These are phyloP conservation scores for Gelatoporia subvermispora DNA, from an alignment of 768 basidiomycete species.

Conservation along the genomic window DNA sequence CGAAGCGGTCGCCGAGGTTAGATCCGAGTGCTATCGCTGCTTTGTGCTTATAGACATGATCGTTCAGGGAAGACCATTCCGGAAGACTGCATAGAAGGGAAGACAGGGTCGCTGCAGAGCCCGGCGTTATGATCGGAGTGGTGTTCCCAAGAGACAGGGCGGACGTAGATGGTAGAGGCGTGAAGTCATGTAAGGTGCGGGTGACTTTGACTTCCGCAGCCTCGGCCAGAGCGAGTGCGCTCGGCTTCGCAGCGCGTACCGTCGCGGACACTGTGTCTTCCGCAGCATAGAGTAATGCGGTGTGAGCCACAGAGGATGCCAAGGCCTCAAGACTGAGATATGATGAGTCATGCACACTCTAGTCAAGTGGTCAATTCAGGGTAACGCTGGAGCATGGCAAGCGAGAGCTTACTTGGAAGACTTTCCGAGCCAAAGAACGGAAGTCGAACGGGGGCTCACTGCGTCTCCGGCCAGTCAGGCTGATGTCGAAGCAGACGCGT, in stretches of 20 bases:
- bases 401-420: constrained; percentile 30
- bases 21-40: constrained; percentile 82
- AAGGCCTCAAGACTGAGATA: constrained; percentile 70
- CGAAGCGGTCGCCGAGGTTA: constrained; percentile 84
- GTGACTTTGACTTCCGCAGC: constrained; percentile 60
- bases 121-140: not conserved
- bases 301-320: constrained; percentile 48
- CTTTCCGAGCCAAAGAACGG: constrained; percentile 32
- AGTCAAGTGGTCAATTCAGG: constrained; percentile 1
- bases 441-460: constrained; percentile 31
- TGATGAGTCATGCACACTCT: constrained; percentile 46
- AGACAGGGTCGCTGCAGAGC: not conserved
- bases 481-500: constrained; percentile 48
- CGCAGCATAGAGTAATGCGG: constrained; percentile 33
- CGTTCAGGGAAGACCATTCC: not conserved
- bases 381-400: too few species aligned
- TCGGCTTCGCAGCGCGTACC: constrained; percentile 66
- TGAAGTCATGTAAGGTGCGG: constrained; percentile 38
- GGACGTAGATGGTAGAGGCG: too few species aligned
- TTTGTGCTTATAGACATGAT: constrained; percentile 19
- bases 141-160: too few species aligned
- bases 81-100: not conserved
- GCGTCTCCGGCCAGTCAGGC: constrained; percentile 21
- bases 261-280: constrained; percentile 30
- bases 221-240: constrained; percentile 62